Base-by-base conservation (phyloP, 352 stramenopile genomes). In the Phytophthora boehmeriae region DNA sequence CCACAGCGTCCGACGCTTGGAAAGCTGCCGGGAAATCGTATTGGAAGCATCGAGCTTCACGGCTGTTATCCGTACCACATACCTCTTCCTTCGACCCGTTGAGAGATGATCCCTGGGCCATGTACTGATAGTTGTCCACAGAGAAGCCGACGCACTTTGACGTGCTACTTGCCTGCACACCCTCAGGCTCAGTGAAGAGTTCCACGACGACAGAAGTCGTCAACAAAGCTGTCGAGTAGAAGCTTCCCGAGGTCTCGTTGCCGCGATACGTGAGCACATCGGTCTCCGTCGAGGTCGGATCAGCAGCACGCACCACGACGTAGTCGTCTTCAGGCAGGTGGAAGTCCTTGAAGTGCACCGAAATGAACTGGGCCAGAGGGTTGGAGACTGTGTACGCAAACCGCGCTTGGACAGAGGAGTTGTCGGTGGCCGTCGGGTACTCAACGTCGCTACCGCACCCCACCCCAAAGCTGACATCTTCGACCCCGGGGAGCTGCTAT, bases 291-390 rank as follows among this genome's bases (percentile, higher is more conserved):
- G 54, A 63, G 20, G 56, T 28, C 5, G 55, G 34, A 17, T 85
- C 52, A 6, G 71, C 65, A 0, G 80, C 39, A 0, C 66, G 68
- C 4, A 92, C 51, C 30, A 79, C 45, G 10, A 94, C 59, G 46
- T 80, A 87, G 54, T 94, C 86, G 32, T 59, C 66, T 0, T 69
- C 46, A 0, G 81, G 81, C 8, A 94, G 62, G 44, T 90, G 81
- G 60, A 92, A 90, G 30, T 75, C 20, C 8, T 72, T 67, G 41
- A 94, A 90, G 56, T 92, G 75, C 39, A 94, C 39, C 16, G 78
- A 59, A 43, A 90, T 67, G 48, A 91, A 91, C 27, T 80, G 46
- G 8, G 81, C 85, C 22, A 74, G 32, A 10, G 73, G 53, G 47
- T 88, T 79, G 34, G 71, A 68, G 44, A 91, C 50, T 19, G 66